Percentiles rank a stretch among this genome's conserved stretches.
Evolutionary conservation across 805 yeast genomes (phyloP).

Genomic region (Lipomyces lipofer): DNA sequence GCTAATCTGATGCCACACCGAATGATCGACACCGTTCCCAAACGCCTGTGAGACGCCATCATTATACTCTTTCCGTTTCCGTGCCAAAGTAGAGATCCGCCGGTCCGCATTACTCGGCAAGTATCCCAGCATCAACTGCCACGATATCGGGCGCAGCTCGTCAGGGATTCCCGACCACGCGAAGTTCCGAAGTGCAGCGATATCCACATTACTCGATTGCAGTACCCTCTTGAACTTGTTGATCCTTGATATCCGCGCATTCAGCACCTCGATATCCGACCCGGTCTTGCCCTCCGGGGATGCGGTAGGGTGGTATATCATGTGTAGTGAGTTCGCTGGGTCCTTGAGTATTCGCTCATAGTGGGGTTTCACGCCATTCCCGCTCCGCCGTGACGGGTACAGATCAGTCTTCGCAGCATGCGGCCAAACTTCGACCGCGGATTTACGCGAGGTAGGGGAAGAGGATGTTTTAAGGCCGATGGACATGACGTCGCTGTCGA

Average conservation of each 20-base stretch:
- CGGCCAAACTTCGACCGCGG: neutral
- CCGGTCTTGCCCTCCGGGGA: constrained; percentile 32
- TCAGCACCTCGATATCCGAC: constrained; percentile 55
- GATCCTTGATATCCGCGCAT: constrained; percentile 61
- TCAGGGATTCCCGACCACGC: constrained; percentile 95
- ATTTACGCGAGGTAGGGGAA: constrained; percentile 2
- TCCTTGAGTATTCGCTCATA: constrained; percentile 44
- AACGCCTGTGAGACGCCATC: constrained; percentile 73
- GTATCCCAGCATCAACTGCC: constrained; percentile 91
- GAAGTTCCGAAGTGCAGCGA: constrained; percentile 68
- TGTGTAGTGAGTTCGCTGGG: constrained; percentile 37
- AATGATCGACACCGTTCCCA: constrained; percentile 60
- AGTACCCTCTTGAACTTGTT: constrained; percentile 66
- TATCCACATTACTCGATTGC: constrained; percentile 55
- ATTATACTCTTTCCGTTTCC: constrained; percentile 82
- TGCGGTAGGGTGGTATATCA: constrained; percentile 31
- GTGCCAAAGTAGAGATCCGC: constrained; percentile 63
- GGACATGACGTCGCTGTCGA: constrained; percentile 40
- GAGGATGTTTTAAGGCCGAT: constrained; percentile 12
- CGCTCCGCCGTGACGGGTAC: constrained; percentile 27
- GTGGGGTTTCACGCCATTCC: constrained; percentile 31
- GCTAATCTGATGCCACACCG: constrained; percentile 91
- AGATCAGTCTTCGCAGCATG: constrained; percentile 17
- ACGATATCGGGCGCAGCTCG: constrained; percentile 73
- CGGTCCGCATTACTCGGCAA: constrained; percentile 82